Base-by-base conservation (phyloP, 139 green algal species). In the Closterium sp. region DNA sequence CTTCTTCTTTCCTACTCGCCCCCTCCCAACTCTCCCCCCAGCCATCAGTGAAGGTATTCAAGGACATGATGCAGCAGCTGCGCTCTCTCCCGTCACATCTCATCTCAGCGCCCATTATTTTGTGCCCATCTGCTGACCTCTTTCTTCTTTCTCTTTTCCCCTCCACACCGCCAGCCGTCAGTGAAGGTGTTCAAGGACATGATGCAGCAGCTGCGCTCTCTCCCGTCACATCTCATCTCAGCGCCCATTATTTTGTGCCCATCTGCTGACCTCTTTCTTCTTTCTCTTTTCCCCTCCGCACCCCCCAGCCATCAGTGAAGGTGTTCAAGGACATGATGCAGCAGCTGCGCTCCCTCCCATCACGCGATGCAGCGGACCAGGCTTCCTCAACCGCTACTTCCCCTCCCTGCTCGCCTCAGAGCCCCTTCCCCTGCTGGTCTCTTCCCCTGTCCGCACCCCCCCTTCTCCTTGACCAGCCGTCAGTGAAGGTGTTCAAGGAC, bases 311-410 rank as follows among this genome's bases (percentile, higher is more conserved):
- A 5, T 62, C 31, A 31, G 31, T 50, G 32, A 45, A 89, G 32
- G 31, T 89, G 86, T 42, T 70, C 3, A 34, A 31, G n/a, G 32
- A 93, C 31, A 93, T 94, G 89, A 21, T 94, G 86, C 24, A 90
- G 19, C 13, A 50, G 22, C 28, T 93, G 84, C 21, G 19, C 4
- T 28, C 31, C 38, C 13, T 70, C 24, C 19, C 24, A 3, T 29
- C 28, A 2, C 34, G 17, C 89, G 92, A 94, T 50, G 92, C 90
- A 21, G 92, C 34, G 38, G 92, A 94, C 34, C 92, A 94, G 88
- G 92, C 29, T 94, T 93, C 73, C 89, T 94, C 28, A 62, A 28
- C 22, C 42, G 4, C 4, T 94, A 92, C 87, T 94, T 73, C 38
- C 6, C 70, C 2, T n/a, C n/a, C n/a, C n/a, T n/a, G n/a, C n/a